Evolutionary conservation across 2,329 filamentous ascomycete genomes (phyloP), one percentile per base, ranked within the genome.

Genomic region (Hypoxylon sp.): DNA sequence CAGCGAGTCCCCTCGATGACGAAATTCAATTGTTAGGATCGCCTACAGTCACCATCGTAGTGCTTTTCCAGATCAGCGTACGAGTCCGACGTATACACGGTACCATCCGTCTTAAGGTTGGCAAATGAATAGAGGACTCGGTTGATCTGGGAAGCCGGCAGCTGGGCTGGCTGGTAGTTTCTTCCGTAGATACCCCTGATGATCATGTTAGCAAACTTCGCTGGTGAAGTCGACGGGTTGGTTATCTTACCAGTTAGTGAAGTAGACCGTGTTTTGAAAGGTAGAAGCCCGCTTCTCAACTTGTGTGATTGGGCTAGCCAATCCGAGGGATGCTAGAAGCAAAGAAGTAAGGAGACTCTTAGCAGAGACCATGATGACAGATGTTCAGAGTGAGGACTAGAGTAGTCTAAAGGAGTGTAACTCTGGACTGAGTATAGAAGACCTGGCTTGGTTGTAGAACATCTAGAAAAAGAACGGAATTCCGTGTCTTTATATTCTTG

Each of bases 71-170:
- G 69, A 72, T 96, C 92, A 22, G 91, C 85, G 77, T 86, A 93
- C 1, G 81, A 78, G 72, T 96, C 92, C 1, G 87, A 89, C 6
- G 92, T 81, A 73, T 84, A 90, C 79, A 95, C 91, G 71, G 92
- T 90, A 32, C 93, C 93, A 55, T 90, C 86, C 0, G 85, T 76
- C 7, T 83, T 82, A 16, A 96, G 78, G 74, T 96, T 94, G 72
- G 92, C 91, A 78, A 97, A 97, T 1, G 93, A 85, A 73, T 87
- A 97, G 1, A 97, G 83, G 1, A 97, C 82, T 72, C 96, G 92
- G 0, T 91, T 95, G 53, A 97, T 80, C 67, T 93, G 82, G 1
- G 87, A 82, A 1, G 83, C 87, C 0, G 90, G 90, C 7, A 97
- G 83, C 70, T 93, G 83, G 53, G 90, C 84, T 0, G 92, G 90